Percentiles rank a stretch among this genome's conserved stretches.
These are phyloP conservation scores for Podospora tetraspora DNA, from an alignment of 495 filamentous ascomycete species.

Conservation along the genomic window DNA sequence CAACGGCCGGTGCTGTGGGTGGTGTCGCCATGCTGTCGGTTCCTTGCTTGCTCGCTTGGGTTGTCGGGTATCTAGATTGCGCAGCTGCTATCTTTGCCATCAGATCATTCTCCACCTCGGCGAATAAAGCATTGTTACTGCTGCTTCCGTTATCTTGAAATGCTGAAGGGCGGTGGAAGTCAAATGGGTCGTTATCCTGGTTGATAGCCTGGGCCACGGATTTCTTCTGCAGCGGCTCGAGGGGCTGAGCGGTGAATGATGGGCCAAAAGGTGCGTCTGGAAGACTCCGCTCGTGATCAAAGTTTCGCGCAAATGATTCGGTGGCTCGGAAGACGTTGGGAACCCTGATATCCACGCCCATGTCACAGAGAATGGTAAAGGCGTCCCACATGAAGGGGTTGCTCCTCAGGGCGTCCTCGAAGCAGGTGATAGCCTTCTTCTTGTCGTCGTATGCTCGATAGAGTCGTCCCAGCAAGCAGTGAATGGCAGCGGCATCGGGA, in stretches of 20 bases:
- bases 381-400: slow-evolving; percentile 99
- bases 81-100: slow-evolving; percentile 39
- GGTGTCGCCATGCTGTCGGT: slow-evolving; percentile 41
- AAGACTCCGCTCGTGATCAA: slow-evolving; percentile 30
- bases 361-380: slow-evolving; percentile 63
- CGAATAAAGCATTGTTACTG: slow-evolving; percentile 27
- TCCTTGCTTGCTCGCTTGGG: slow-evolving; percentile 16
- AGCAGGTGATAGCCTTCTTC: slow-evolving; percentile 74
- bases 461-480: slow-evolving; percentile 79
- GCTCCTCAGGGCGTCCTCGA: slow-evolving; percentile 77
- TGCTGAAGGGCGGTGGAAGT: slow-evolving; percentile 30
- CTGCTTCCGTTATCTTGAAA: slow-evolving; percentile 34
- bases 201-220: slow-evolving; percentile 29
- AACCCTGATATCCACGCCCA: slow-evolving; percentile 70
- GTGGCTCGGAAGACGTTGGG: slow-evolving; percentile 80
- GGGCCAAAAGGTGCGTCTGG: slow-evolving; percentile 29
- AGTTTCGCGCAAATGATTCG: slow-evolving; percentile 38
- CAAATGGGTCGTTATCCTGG: slow-evolving; percentile 44
- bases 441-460: slow-evolving; percentile 75
- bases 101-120: slow-evolving; percentile 38
- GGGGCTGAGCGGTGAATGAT: slow-evolving; percentile 14
- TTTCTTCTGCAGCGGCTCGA: slow-evolving; percentile 37
- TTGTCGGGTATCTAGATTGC: slow-evolving; percentile 31
- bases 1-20: slow-evolving; percentile 21
- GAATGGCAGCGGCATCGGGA: slow-evolving; percentile 77